Base-by-base conservation (phyloP, 495 filamentous ascomycete genomes). In the Tuber calosporum region DNA sequence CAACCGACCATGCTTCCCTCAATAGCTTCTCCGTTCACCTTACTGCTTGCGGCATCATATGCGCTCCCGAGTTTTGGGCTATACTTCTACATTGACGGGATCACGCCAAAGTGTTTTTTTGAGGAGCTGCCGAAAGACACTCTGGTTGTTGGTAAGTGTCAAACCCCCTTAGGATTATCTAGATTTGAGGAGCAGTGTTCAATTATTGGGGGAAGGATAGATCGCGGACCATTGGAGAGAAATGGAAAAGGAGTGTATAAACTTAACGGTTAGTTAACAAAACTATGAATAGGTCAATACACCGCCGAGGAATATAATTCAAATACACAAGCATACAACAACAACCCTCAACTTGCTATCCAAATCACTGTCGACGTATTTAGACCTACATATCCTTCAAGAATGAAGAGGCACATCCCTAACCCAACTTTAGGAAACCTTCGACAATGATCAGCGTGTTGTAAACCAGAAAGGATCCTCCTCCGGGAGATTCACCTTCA, bases 111-210 rank as follows among this genome's bases (percentile, higher is more conserved):
- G 82, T 99, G 95, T 84, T 98, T 99, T 89, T 97, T 91, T 84
- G 95, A 99, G 86, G 96, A 98, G 84, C 88, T 99, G 67, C 96
- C 94, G 68, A 97, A 98, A 85, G 96, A 97, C 84, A 99, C 95
- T 2, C 84, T 99, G 20, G 94, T 99, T 68, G 93, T 97, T 62
- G 95, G 90, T 92, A 85, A 73, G 86, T 76, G 26, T 36, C 13
- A 26, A 13, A 6, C 73, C 41, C n/a, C 39, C 70, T 22, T 42
- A 45, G 17, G 39, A 43, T 37, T 34, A 26, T 38, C 39, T 5
- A 36, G 26, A n/a, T 41, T 39, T n/a, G 26, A 1, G n/a, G 30
- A 40, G 36, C 30, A 19, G 74, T 38, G 11, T 20, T 42, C 37
- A 36, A 13, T 30, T 30, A 9, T 34, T 58, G 30, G 17, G n/a